These are phyloP conservation scores for Myochromella boudieri DNA, from an alignment of 768 basidiomycete species.

Conservation along the genomic window DNA sequence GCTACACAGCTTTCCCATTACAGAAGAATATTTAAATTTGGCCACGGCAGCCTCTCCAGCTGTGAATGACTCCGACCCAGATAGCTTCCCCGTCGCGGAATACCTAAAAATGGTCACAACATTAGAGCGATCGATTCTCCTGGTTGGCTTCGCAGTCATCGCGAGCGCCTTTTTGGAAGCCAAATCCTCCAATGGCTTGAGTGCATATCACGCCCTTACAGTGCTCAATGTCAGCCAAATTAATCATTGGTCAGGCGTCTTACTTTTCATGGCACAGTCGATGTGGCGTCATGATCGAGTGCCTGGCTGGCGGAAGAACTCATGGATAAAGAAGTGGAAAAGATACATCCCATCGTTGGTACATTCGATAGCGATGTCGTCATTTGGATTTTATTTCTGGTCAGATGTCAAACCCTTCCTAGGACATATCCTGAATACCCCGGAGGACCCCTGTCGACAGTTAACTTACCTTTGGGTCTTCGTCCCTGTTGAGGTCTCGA, in stretches of 20 bases:
- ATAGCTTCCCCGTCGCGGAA: not conserved
- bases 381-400: constrained; percentile 5
- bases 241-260: constrained; percentile 5
- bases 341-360: not conserved
- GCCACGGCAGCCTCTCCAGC: too few species aligned
- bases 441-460: not conserved
- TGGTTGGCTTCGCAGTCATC: constrained; percentile 2
- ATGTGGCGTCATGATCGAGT: too few species aligned
- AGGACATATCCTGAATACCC: not conserved
- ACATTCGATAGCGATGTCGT: constrained; percentile 4
- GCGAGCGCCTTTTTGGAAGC: constrained; percentile 6
- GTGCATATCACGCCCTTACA: constrained; percentile 1
- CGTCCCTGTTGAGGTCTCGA: not conserved
- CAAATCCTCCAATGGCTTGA: constrained; percentile 3
- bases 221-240: constrained; percentile 11
- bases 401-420: not conserved
- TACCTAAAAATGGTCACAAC: not conserved
- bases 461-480: constrained; percentile 8
- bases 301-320: not conserved
- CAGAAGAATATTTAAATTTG: too few species aligned
- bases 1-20: too few species aligned
- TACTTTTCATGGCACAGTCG: not conserved
- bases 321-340: not conserved
- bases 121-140: constrained; percentile 1
- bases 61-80: too few species aligned